Evolutionary conservation across 768 basidiomycete genomes (phyloP).

Genomic region (Boletus rubropictus): DNA sequence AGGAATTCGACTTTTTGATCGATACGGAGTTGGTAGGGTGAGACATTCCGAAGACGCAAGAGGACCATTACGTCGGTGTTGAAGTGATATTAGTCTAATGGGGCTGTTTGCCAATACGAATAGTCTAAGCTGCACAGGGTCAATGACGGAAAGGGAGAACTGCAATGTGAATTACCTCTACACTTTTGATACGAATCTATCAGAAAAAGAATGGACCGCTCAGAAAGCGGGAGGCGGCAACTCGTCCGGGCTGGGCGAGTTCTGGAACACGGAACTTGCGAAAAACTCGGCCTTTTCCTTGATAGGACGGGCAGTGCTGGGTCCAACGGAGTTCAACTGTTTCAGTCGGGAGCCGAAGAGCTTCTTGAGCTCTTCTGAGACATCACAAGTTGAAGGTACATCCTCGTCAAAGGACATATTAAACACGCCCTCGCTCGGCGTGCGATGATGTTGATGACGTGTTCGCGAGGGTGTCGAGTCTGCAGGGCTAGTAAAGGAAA

Average conservation of each 20-base stretch:
- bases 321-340: conserved; percentile 27
- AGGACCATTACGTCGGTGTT: conserved; percentile 26
- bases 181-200: conserved; percentile 28
- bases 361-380: conserved; percentile 35
- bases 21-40: conserved; percentile 17
- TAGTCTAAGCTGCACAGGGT: conserved; percentile 31
- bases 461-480: conserved; percentile 33
- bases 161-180: conserved; percentile 33
- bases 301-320: conserved; percentile 20
- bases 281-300: conserved; percentile 50
- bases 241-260: conserved; percentile 80
- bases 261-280: conserved; percentile 80
- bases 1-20: conserved; percentile 7
- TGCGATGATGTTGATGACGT: conserved; percentile 46
- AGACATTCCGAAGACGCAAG: conserved; percentile 23
- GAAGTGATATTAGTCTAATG: conserved; percentile 35
- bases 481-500: conserved; percentile 35
- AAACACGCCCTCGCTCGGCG: conserved; percentile 73
- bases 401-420: conserved; percentile 71
- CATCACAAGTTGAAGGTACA: conserved; percentile 36
- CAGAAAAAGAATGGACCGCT: conserved; percentile 34
- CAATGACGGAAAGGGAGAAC: not conserved
- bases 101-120: conserved; percentile 34
- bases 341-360: conserved; percentile 30
- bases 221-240: conserved; percentile 62